Base-by-base conservation (phyloP, 768 basidiomycete genomes). In the Boletus rubroflammeus region DNA sequence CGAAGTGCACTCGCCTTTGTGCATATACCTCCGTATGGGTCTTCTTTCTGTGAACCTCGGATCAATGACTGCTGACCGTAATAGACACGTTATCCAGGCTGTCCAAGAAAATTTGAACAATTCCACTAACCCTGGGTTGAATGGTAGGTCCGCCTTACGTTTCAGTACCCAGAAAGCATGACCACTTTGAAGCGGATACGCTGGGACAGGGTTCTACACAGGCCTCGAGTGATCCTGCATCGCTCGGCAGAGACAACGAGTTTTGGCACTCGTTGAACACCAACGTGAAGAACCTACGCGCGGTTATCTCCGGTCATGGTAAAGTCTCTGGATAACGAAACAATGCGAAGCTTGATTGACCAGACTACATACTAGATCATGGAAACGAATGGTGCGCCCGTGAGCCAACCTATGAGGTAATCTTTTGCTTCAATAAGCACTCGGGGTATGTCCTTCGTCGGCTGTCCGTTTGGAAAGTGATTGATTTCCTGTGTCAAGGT, bases 321-420 rank as follows among this genome's bases (percentile, higher is more conserved):
- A 55, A 35, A 70, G 52, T 36, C 11, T 35, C n/a, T 46, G 8
- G 31, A 38, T 13, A 3, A 39, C 38, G 21, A 25, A 13, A n/a
- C 11, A 5, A 23, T 23, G 6, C 53, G 21, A 25, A 1, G 49
- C 23, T 31, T 53, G 36, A 58, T 35, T 59, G 36, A 58, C 32
- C 17, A 13, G 15, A 38, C 21, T 26, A n/a, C n/a, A n/a, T n/a
- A 32, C 58, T 57, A 86, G 88, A 86, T 64, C 88, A 90, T 58
- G 88, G 88, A 1, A 78, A 90, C 54, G 86, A 89, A 65, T 90
- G 88, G 88, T 90, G 88, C 56, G 79, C 80, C 8, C 81, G 85
- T 17, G 85, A 88, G 55, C 78, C 78, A 2, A 76, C 75, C 4
- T 81, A 82, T 56, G 71, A 80, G 38, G 77, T 86, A 9, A 78